Percentiles rank a stretch among this genome's conserved stretches.
Conservation (phyloP, 805 yeast genomes). For the Kodamaea nitidulidarum region DNA sequence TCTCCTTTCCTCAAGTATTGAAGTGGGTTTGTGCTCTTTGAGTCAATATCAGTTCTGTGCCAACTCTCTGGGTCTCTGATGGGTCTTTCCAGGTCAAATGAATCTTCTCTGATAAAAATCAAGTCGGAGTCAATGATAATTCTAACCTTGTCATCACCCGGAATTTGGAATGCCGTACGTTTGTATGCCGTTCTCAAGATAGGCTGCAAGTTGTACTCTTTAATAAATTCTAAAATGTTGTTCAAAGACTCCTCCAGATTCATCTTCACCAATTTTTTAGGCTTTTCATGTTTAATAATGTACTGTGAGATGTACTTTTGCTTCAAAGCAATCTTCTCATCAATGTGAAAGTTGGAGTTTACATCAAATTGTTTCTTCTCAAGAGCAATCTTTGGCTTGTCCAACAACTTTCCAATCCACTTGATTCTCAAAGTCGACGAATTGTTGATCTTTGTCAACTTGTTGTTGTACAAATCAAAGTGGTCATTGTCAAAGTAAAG, state of each 20-base stretch:
- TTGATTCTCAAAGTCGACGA: slow-evolving; percentile 78
- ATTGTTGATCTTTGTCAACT: slow-evolving; percentile 63
- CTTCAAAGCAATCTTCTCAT: slow-evolving; percentile 65
- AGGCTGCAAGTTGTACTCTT: slow-evolving; percentile 70
- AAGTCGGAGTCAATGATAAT: slow-evolving; percentile 88
- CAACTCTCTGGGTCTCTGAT: slow-evolving; percentile 83
- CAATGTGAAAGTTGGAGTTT: slow-evolving; percentile 50
- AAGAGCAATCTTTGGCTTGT: slow-evolving; percentile 72
- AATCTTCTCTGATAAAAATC: slow-evolving; percentile 82
- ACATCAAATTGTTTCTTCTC: slow-evolving; percentile 74
- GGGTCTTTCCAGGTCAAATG: slow-evolving; percentile 80
- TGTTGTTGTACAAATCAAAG: slow-evolving; percentile 83
- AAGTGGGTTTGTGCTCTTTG: slow-evolving; percentile 63
- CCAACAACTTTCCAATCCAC: slow-evolving; percentile 83
- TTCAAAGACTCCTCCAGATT: slow-evolving; percentile 29
- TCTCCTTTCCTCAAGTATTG: slow-evolving; percentile 82
- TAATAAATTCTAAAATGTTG: slow-evolving; percentile 59
- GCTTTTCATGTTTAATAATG: slow-evolving; percentile 30
- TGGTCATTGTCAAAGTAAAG: slow-evolving; percentile 81
- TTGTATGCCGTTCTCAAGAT: slow-evolving; percentile 81
- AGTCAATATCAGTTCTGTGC: slow-evolving; percentile 92
- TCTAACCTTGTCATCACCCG: slow-evolving; percentile 92
- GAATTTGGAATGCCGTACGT: slow-evolving; percentile 95
- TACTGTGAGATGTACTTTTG: slow-evolving; percentile 79
- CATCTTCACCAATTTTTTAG: slow-evolving; percentile 14